Evolutionary conservation across 202 grass and related monocot species (phyloP), one percentile per base, ranked within the genome.

Genomic region (Brachypodium distachyon): DNA sequence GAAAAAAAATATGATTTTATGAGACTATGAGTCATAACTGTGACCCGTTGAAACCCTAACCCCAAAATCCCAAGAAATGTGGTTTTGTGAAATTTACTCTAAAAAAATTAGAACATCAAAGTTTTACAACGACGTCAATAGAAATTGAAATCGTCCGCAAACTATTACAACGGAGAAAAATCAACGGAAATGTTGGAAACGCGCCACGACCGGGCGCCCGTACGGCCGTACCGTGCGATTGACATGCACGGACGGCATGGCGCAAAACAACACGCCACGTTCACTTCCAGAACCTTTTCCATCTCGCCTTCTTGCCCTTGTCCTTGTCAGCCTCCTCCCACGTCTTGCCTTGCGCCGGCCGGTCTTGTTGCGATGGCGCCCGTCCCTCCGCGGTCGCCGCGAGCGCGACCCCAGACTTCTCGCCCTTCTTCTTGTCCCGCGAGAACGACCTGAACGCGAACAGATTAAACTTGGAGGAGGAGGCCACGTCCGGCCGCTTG

Each of bases 231-330:
- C n/a, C n/a, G n/a, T n/a, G n/a, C n/a, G n/a, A n/a, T n/a, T n/a
- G n/a, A n/a, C n/a, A 3, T 43, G 41, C 41, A 43, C 2, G 6
- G 22, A 26, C 26, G 5, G 13, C 54, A 58, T 26, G 23, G 29
- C 54, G 54, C 25, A 11, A 26, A 26, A 58, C 25, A n/a, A 9
- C 11, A 18, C 37, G 6, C 27, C 8, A 18, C 61, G 16, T 74
- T 85, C 82, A 86, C 68, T 74, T 89, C 73, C 87, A 89, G 44
- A 82, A 74, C 28, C 61, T 44, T 61, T 73, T 82, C 66, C 66
- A 48, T 46, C 73, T 66, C 18, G 72, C 59, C 17, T 54, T 77
- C 17, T 54, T 77, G 14, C 63, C 76, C 46, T 76, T 81, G 9
- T 58, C 71, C 64, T 77, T 85, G 70, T 52, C 42, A 2, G 26